Conservation (phyloP, 208 protist species). For the Kentomonas sorsogonicus region DNA sequence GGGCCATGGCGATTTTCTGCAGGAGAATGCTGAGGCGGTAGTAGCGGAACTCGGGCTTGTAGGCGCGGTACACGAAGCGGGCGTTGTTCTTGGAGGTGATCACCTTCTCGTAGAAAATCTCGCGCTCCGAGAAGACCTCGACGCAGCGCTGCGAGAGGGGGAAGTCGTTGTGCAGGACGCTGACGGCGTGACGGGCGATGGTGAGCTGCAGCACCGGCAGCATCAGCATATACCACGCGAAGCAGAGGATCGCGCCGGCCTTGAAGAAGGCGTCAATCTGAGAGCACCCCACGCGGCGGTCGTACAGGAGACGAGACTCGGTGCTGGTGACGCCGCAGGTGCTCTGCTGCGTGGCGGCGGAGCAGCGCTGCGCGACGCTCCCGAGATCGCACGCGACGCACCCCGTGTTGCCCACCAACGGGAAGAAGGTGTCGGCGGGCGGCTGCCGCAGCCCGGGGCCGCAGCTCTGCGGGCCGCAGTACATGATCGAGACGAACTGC, state of each 20-base stretch:
- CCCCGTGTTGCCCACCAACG: conserved; percentile 8
- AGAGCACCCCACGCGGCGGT: conserved; percentile 40
- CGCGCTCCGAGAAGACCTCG: conserved; percentile 45
- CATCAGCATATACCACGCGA: conserved; percentile 34
- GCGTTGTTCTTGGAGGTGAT: conserved; percentile 47
- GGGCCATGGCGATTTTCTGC: conserved; percentile 58
- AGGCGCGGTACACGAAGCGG: conserved; percentile 50
- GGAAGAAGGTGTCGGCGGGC: conserved; percentile 29
- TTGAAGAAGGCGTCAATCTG: conserved; percentile 36
- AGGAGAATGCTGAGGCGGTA: conserved; percentile 56
- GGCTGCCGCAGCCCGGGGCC: conserved; percentile 22
- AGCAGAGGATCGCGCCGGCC: conserved; percentile 27
- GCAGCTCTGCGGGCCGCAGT: conserved; percentile 45
- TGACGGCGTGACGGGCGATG: conserved; percentile 36
- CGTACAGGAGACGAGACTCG: conserved; percentile 43
- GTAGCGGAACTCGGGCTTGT: conserved; percentile 44
- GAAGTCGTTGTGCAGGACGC: conserved; percentile 49
- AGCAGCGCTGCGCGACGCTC: conserved; percentile 41
- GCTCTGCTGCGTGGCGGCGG: conserved; percentile 14
- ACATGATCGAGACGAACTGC: conserved; percentile 49
- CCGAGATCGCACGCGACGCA: conserved; percentile 48
- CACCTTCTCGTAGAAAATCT: conserved; percentile 67
- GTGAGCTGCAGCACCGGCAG: conserved; percentile 52
- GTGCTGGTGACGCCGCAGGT: conserved; percentile 22
- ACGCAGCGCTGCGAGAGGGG: conserved; percentile 52